Conservation (phyloP, 345 rosid species). For the Viola odorata region DNA sequence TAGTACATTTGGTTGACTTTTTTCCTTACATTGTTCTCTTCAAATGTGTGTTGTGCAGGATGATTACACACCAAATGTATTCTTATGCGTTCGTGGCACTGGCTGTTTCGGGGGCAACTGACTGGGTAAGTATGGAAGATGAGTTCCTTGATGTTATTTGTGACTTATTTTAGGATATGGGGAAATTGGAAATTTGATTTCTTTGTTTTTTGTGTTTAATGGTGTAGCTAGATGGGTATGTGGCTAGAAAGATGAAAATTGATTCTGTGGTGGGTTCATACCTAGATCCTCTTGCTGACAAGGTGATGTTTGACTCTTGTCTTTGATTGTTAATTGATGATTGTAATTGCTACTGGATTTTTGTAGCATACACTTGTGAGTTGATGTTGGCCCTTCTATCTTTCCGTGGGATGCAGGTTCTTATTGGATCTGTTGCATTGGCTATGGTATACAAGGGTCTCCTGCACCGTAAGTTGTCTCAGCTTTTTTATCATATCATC, state of each 20-base stretch:
- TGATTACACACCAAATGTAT: slow-evolving; percentile 80
- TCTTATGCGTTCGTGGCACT: slow-evolving; percentile 58
- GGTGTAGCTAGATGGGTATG: slow-evolving; percentile 81
- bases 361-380: not conserved
- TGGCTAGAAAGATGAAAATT: slow-evolving; percentile 86
- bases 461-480: slow-evolving; percentile 60
- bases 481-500: slow-evolving; percentile 1
- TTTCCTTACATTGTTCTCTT: not conserved
- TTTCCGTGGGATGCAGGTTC: slow-evolving; percentile 48
- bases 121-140: slow-evolving; percentile 71
- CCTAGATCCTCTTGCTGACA: slow-evolving; percentile 97
- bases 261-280: slow-evolving; percentile 93
- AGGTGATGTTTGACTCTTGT: slow-evolving; percentile 36
- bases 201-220: not conserved
- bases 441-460: slow-evolving; percentile 83
- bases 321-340: slow-evolving; percentile 1
- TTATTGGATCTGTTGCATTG: slow-evolving; percentile 80
- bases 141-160: not conserved
- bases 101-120: slow-evolving; percentile 79
- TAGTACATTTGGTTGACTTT: not conserved
- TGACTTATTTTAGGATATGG: not conserved
- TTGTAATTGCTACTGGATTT: too few species aligned
- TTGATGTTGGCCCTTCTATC: not conserved
- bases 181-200: not conserved
- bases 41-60: slow-evolving; percentile 38